Evolutionary conservation across 495 filamentous ascomycete species (phyloP).

Genomic region (Trichodelitschia bisporula): DNA sequence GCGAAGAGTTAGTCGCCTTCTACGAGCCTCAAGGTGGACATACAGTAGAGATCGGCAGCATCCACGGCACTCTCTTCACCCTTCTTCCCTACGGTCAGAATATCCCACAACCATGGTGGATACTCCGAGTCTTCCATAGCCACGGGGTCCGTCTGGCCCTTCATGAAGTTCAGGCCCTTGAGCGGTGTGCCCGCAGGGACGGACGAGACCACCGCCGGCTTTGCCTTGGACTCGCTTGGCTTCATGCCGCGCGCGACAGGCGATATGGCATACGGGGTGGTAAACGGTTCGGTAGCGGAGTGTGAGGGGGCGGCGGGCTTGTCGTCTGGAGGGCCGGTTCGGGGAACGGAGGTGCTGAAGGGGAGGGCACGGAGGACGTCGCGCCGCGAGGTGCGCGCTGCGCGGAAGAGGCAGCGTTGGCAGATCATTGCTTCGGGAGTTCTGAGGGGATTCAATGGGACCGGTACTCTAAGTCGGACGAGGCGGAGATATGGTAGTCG

Average conservation of each 20-base stretch:
- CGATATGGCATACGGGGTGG: constrained; percentile 23
- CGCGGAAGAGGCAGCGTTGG: constrained; percentile 8
- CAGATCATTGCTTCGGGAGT: too few relatives aligned
- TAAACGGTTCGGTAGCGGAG: constrained; percentile 24
- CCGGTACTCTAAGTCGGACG: too few relatives aligned
- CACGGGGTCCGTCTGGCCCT: constrained; percentile 43
- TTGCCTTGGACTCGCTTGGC: constrained; percentile 1
- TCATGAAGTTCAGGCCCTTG: constrained; percentile 69
- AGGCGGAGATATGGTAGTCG: too few relatives aligned
- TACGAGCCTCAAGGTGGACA: constrained; percentile 10
- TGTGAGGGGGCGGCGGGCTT: constrained; percentile 3
- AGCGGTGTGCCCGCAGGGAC: constrained; percentile 47
- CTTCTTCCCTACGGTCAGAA: constrained; percentile 28
- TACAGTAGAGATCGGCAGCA: constrained; percentile 51
- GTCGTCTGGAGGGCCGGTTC: constrained; percentile 3
- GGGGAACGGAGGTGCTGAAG: constrained; percentile 3
- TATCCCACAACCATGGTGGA: constrained; percentile 72
- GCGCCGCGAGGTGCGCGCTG: constrained; percentile 3
- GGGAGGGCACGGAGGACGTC: constrained; percentile 1
- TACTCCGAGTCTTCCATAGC: constrained; percentile 69
- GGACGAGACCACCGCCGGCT: constrained; percentile 17
- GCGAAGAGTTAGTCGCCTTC: not conserved
- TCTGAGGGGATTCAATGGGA: too few relatives aligned
- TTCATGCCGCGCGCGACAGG: constrained; percentile 15
- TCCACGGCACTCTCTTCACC: constrained; percentile 13